Evolutionary conservation across 345 rosid genomes (phyloP), one percentile per base, ranked within the genome.

Genomic region (Aquilaria yunnanensis): DNA sequence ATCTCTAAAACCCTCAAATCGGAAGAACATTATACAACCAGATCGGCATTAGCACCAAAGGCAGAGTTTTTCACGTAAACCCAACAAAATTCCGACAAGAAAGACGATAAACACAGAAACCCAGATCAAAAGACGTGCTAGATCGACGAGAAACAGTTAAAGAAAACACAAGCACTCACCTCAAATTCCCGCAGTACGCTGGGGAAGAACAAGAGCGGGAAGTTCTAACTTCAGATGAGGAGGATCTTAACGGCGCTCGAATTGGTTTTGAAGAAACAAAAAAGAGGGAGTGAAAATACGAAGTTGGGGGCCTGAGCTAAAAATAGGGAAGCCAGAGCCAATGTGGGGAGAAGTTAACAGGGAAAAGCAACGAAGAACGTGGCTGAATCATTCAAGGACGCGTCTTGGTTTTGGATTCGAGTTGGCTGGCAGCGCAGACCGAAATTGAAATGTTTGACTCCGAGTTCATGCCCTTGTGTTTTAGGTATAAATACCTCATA

Each of bases 371-470:
- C n/a, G 1, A 41, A 43, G 37, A 52, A 54, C 12, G 34, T 34
- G 66, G 59, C 12, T 32, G 1, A 6, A 51, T 4, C 7, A 37
- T 13, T 4, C 23, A 23, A 23, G 29, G 49, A 63, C 67, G 52
- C 52, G 52, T 54, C 16, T 63, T 54, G 41, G 43, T 2, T 37
- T 37, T 37, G 7, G 43, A 37, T 37, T 37, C 43, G 43, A 37
- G 11, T 33, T 46, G 51, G 32, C 45, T 34, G 59, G 47, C 61
- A 53, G 56, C 62, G 69, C 69, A 61, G 62, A 56, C 69, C 57
- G 62, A 49, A 1, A 9, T 61, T 61, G 51, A 47, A 47, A 34
- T 30, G 57, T 50, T 51, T 62, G 57, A 60, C 57, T 30, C 43
- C 53, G 23, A 34, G n/a, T 3, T 37, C 43, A 37, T 37, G 43